These are phyloP conservation scores for Acacia melanoxylon DNA, from an alignment of 306 rosid species.

Conservation along the genomic window DNA sequence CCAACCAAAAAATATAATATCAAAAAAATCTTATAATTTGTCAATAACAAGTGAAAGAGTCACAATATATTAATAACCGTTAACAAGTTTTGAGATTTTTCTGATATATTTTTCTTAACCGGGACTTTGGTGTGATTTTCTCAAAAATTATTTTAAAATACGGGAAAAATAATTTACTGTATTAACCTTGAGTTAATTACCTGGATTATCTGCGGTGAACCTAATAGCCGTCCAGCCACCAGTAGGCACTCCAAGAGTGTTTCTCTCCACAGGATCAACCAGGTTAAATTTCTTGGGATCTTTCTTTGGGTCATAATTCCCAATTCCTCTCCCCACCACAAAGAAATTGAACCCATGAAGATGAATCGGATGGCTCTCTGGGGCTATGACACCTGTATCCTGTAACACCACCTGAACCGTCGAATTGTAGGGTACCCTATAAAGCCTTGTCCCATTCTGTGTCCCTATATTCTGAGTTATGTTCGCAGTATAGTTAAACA, in stretches of 20 bases:
- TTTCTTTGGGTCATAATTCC: not conserved
- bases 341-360: not conserved
- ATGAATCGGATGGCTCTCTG: not conserved
- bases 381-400: not conserved
- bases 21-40: no score
- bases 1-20: no score
- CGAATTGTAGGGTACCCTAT: not conserved
- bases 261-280: not conserved
- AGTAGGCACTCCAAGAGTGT: not conserved
- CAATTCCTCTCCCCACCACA: not conserved
- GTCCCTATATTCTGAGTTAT: not conserved
- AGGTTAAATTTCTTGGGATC: not conserved
- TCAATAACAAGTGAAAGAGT: no score
- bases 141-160: no score
- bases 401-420: not conserved
- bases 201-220: not conserved
- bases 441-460: not conserved
- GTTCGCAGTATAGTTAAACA: not conserved
- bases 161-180: no score
- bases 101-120: no score
- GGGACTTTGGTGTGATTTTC: no score
- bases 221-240: not conserved
- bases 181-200: not conserved
- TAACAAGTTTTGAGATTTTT: no score
- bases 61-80: no score